Base-by-base conservation (phyloP, 164 flowering plant species). In the Protea cynaroides region DNA sequence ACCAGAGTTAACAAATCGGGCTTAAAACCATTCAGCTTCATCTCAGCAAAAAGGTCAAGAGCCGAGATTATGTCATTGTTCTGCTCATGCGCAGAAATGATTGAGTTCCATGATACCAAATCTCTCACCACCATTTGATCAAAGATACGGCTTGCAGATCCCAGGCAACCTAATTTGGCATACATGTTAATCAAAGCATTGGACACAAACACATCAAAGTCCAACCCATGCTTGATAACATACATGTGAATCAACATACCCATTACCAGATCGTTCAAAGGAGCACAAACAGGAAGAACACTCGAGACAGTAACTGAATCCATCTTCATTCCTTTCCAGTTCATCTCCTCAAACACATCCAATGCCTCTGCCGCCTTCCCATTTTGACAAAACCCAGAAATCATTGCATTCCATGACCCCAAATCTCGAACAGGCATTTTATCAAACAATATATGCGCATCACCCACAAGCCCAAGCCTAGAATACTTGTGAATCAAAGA, bases 131-230 rank as follows among this genome's bases (percentile, higher is more conserved):
- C 25, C 87, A 85, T 82, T n/a, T 74, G 68, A 72, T 78, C 75
- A 76, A 87, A 85, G 40, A 81, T 70, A 19, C 54, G 73, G 25
- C 38, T 70, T 0, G 87, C 84, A 67, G 71, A 62, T 49, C 38
- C 70, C 55, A 82, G 56, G 40, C 52, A 61, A 59, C 82, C 83
- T 34, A 78, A 75, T 67, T 81, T 83, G 5, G 86, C 81, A n/a
- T 87, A 85, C 86, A 83, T 81, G 62, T 83, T 81, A 65, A 87
- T 85, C 79, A 85, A 72, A 36, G 88, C 84, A 75, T 87, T 87
- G 5, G 81, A 80, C 17, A 87, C 90, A 67, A 75, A 88, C 53
- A 79, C 29, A 56, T 86, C 84, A 37, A 58, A 63, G 25, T 77
- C 84, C 67, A 86, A 58, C 7, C 89, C 89, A 57, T 77, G 74